phyloP scores from a whole-genome alignment of 2,329 filamentous ascomycete species.

The Clonostachys rhizophaga region DNA sequence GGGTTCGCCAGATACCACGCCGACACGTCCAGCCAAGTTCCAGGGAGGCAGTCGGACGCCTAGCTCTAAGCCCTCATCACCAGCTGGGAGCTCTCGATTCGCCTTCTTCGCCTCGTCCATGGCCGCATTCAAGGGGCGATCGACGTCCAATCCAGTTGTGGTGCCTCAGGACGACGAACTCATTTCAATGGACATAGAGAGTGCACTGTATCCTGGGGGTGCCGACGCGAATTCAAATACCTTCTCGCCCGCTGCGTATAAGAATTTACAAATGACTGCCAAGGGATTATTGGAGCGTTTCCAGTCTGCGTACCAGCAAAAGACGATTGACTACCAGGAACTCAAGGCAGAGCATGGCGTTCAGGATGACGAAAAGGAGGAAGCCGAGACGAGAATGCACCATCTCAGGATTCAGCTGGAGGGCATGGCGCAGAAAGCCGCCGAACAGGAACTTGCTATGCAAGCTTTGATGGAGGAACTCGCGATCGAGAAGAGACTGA shows the following conservation, averaged over 20 bases:
- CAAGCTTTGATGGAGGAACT: slow-evolving; percentile 44
- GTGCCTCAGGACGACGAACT: slow-evolving; percentile 43
- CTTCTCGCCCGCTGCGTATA: slow-evolving; percentile 56
- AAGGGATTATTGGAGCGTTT: slow-evolving; percentile 48
- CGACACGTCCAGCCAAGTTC: slow-evolving; percentile 1
- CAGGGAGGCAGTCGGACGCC: slow-evolving; percentile 7
- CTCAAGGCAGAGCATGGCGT: slow-evolving; percentile 48
- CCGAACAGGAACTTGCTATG: slow-evolving; percentile 48
- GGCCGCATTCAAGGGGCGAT: slow-evolving; percentile 22
- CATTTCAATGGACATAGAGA: slow-evolving; percentile 48
- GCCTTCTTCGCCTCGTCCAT: slow-evolving; percentile 40
- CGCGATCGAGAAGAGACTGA: slow-evolving; percentile 42
- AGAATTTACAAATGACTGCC: slow-evolving; percentile 56
- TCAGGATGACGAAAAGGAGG: slow-evolving; percentile 49
- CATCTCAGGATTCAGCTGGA: slow-evolving; percentile 57
- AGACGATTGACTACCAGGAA: slow-evolving; percentile 43
- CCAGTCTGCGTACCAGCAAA: slow-evolving; percentile 53
- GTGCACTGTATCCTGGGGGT: slow-evolving; percentile 37
- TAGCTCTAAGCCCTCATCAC: slow-evolving; percentile 24
- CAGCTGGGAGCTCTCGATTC: slow-evolving; percentile 30
- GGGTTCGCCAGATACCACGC: not conserved
- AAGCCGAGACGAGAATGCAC: slow-evolving; percentile 44
- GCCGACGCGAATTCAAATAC: slow-evolving; percentile 28
- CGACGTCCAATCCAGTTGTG: slow-evolving; percentile 10
- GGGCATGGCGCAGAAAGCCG: slow-evolving; percentile 47